These are phyloP conservation scores for Saxophila tyrrhenica DNA, from an alignment of 495 filamentous ascomycete genomes.

Conservation along the genomic window DNA sequence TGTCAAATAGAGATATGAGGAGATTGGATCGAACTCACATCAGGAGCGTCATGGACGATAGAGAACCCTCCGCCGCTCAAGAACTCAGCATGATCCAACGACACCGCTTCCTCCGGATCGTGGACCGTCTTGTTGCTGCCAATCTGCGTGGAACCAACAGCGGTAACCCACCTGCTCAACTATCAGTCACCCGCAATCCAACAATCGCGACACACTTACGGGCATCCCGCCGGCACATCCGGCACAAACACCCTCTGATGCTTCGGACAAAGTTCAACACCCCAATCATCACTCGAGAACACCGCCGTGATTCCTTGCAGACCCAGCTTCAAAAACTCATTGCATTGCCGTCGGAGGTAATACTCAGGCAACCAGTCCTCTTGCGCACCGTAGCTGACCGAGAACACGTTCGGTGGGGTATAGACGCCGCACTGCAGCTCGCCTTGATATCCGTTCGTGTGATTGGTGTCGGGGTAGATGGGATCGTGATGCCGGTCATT, in stretches of 20 bases:
- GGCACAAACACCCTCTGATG: not conserved
- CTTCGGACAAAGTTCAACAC: conserved; percentile 18
- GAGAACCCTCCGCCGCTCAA: too few species aligned
- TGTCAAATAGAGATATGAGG: too few species aligned
- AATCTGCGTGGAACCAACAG: not conserved
- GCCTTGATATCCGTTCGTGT: conserved; percentile 31
- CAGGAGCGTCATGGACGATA: too few species aligned
- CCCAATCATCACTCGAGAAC: conserved; percentile 33
- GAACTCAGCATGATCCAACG: too few species aligned
- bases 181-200: too few species aligned
- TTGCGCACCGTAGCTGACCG: conserved; percentile 4
- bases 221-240: not conserved
- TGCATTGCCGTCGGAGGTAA: conserved; percentile 15
- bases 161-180: too few species aligned
- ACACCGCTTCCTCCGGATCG: too few species aligned
- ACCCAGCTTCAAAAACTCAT: conserved; percentile 36
- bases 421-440: conserved; percentile 15
- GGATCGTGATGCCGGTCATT: conserved; percentile 28
- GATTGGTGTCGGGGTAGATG: conserved; percentile 30
- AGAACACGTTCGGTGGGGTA: conserved; percentile 17
- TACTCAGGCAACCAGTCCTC: conserved; percentile 7
- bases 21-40: too few species aligned
- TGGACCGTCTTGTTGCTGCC: too few species aligned
- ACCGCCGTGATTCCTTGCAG: conserved; percentile 34
- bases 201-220: too few species aligned